These are phyloP conservation scores for Mollisiaceae sp. DNA, from an alignment of 2,329 filamentous ascomycete genomes.

Conservation along the genomic window DNA sequence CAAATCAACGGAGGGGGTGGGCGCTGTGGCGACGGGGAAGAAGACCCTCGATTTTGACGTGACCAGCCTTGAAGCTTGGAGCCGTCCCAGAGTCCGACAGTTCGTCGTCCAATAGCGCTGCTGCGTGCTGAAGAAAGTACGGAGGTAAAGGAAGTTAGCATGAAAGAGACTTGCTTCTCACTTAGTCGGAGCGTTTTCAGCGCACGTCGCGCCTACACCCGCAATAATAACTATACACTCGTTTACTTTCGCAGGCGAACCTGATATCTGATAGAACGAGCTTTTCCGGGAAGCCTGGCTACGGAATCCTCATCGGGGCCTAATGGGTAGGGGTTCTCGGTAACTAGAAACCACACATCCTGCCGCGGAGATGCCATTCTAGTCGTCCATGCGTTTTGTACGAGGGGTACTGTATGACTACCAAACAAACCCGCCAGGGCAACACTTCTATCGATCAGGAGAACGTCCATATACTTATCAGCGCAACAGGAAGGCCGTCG, in stretches of 20 bases:
- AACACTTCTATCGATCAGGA: not conserved
- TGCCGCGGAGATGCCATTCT: not conserved
- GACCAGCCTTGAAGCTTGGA: slow-evolving; percentile 6
- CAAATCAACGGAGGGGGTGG: slow-evolving; percentile 13
- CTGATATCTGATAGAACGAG: too few relatives aligned
- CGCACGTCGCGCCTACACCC: slow-evolving; percentile 20
- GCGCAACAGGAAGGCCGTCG: not conserved
- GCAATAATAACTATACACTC: not conserved
- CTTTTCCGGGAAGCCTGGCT: too few relatives aligned
- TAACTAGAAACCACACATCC: not conserved
- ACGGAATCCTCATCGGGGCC: not conserved
- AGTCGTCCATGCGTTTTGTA: not conserved
- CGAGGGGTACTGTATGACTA: not conserved
- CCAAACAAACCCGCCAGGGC: too few relatives aligned
- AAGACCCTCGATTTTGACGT: slow-evolving; percentile 2
- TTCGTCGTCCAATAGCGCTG: slow-evolving; percentile 33
- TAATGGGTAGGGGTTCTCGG: not conserved
- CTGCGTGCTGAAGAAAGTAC: slow-evolving; percentile 10
- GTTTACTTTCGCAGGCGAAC: too few relatives aligned
- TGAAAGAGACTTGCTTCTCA: not conserved
- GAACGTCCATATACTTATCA: not conserved
- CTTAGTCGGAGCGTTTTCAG: slow-evolving; percentile 18
- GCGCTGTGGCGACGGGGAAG: slow-evolving; percentile 15
- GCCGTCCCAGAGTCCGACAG: slow-evolving; percentile 21
- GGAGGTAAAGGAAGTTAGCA: not conserved